Conservation (phyloP, 2,329 filamentous ascomycete genomes). For the Fusarium tricinctum region DNA sequence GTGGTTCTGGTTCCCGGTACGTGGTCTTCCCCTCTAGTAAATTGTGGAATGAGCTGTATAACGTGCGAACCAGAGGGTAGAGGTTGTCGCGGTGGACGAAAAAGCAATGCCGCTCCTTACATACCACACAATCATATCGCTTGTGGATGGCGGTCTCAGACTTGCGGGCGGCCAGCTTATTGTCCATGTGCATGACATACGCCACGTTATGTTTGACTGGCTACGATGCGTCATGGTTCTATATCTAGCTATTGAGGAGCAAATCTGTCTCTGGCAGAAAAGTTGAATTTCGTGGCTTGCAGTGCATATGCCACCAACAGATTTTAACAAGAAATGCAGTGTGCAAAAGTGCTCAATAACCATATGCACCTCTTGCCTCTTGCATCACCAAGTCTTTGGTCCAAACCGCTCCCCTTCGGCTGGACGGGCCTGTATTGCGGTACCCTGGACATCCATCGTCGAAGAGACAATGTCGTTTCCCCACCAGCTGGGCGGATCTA, state of each 20-base stretch:
- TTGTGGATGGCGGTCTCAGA: slow-evolving; percentile 1
- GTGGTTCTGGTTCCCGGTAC: slow-evolving; percentile 22
- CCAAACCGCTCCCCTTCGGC: slow-evolving; percentile 72
- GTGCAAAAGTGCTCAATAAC: slow-evolving; percentile 8
- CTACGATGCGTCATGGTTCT: not conserved
- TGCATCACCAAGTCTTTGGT: slow-evolving; percentile 65
- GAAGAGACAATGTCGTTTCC: slow-evolving; percentile 70
- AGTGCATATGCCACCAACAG: slow-evolving; percentile 25
- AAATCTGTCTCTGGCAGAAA: slow-evolving; percentile 13
- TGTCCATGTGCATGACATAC: slow-evolving; percentile 13
- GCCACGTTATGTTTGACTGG: slow-evolving; percentile 18
- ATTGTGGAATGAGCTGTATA: slow-evolving; percentile 4
- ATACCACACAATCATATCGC: not conserved
- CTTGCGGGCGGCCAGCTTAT: slow-evolving; percentile 19
- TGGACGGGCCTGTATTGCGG: slow-evolving; percentile 69
- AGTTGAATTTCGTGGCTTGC: not conserved
- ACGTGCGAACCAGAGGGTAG: slow-evolving; percentile 1
- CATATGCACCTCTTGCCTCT: slow-evolving; percentile 2
- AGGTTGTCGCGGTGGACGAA: slow-evolving; percentile 1
- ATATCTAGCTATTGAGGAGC: slow-evolving; percentile 1
- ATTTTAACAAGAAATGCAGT: not conserved
- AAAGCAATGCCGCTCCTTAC: not conserved
- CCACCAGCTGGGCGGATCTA: slow-evolving; percentile 77
- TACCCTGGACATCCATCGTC: slow-evolving; percentile 73
- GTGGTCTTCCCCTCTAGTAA: slow-evolving; percentile 19